Base-by-base conservation (phyloP, 371 early-diverging fungal genomes). In the Choanephora cucurbitarum region DNA sequence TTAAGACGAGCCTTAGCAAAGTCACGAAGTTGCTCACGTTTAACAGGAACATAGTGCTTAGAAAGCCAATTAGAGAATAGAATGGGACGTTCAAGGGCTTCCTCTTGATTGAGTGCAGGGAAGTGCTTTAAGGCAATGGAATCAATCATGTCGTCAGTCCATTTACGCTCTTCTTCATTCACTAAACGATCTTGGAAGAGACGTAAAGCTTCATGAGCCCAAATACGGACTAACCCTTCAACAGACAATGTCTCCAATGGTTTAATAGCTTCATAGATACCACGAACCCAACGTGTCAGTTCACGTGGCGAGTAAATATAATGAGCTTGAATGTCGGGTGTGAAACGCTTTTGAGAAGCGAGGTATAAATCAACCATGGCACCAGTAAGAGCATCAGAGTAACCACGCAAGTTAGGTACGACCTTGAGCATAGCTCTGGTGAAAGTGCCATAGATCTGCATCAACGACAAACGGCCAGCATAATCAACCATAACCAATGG, bases 261-360 rank as follows among this genome's bases (percentile, higher is more conserved):
- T 49, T 90, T 89, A 62, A 98, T 88, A 2, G 94, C 94, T 69
- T 97, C 97, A 69, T 86, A 94, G 39, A 99, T 95, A 72, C 99
- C 99, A 55, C 97, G 89, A 53, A 94, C 87, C 99, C 99, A 99
- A 40, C 99, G 88, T 0, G 98, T 97, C 67, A 99, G 82, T 82
- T 99, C 99, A 79, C 99, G 92, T 57, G 99, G 99, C 49, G 94
- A 94, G 75, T 98, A 99, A 59, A 99, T 92, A 64, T 98, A 99
- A 72, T 99, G 99, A 1, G 97, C 94, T 75, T 99, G 98, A 55
- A 89, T 91, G 74, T 97, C 97, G 0, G 96, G 91, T 2, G 99
- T 98, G 60, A 98, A 99, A 45, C 86, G 85, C 47, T 79, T 74
- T 73, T 98, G 97, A 5, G 96, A 96, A 49, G 81, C 75, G 39